These are phyloP conservation scores for Ophiostoma australiae DNA, from an alignment of 2,329 filamentous ascomycete genomes.

Conservation along the genomic window DNA sequence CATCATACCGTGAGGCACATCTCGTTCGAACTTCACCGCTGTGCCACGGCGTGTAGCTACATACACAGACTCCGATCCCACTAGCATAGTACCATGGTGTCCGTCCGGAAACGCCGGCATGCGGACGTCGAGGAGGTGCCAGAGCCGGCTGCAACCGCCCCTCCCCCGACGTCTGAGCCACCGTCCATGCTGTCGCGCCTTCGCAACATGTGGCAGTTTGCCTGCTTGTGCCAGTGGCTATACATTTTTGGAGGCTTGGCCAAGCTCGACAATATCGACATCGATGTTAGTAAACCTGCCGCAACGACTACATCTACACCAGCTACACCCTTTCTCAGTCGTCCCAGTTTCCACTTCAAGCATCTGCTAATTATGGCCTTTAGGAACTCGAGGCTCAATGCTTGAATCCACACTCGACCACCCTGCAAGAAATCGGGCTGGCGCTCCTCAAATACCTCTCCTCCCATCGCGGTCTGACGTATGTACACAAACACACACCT, in stretches of 20 bases:
- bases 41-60: neutral
- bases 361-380: neutral
- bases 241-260: constrained; percentile 82
- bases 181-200: constrained; percentile 57
- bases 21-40: neutral
- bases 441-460: constrained; percentile 88
- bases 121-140: neutral
- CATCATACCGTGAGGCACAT: neutral
- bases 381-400: constrained; percentile 88
- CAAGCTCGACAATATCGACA: constrained; percentile 83
- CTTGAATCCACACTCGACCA: constrained; percentile 69
- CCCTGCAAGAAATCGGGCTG: constrained; percentile 76
- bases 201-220: constrained; percentile 93
- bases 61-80: neutral
- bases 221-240: constrained; percentile 89
- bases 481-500: constrained; percentile 36
- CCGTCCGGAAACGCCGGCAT: constrained; percentile 40
- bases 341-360: neutral
- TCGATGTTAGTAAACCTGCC: constrained; percentile 60
- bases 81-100: constrained; percentile 27
- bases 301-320: neutral
- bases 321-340: neutral
- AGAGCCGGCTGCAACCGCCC: constrained; percentile 4
- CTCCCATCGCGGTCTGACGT: constrained; percentile 89
- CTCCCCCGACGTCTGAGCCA: constrained; percentile 26